Evolutionary conservation across 176 grass and related monocot genomes (phyloP), one percentile per base, ranked within the genome.

Genomic region (Rhynchospora tenuis): DNA sequence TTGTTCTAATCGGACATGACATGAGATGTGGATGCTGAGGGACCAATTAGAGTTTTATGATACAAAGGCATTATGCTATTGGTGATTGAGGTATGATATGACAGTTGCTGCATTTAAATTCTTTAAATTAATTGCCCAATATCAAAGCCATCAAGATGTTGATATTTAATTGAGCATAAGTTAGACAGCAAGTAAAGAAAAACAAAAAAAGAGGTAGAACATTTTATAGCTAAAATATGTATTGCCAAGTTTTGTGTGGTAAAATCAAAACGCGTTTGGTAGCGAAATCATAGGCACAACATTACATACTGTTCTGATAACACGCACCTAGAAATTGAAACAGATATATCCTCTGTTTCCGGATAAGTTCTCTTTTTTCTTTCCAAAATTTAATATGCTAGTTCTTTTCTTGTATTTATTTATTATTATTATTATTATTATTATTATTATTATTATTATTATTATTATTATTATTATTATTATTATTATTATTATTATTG

Each of bases 1-100:
- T 67, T 65, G 9, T 61, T 80, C 64, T 38, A 66, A 63, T 82
- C 44, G 13, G 80, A 82, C 28, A 66, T 51, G 80, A 82, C 80
- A 52, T 67, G 14, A 64, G 79, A 82, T 9, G 38, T 50, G 29
- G 80, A 82, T 66, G 59, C 44, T 62, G 65, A 47, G 10, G 52
- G 62, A 76, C 46, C 42, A 67, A 54, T 43, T 82, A 81, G 16
- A 46, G 15, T 26, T 75, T 28, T 4, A 54, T 14, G 8, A 55
- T 9, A 47, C 17, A 24, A 55, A 17, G 23, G 72, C 46, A 29
- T 17, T 55, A 76, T 54, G 16, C 22, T 55, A 6, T 55, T 55
- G 47, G 54, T 54, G 73, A 76, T 76, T 54, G 48, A 19, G n/a
- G 45, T 15, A 22, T 31, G 46, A 76, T 76, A 17, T 8, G 48